Percentiles rank a stretch among this genome's conserved stretches.
phyloP scores from a whole-genome alignment of 2,329 filamentous ascomycete genomes.

The Epichloe sylvatica region DNA sequence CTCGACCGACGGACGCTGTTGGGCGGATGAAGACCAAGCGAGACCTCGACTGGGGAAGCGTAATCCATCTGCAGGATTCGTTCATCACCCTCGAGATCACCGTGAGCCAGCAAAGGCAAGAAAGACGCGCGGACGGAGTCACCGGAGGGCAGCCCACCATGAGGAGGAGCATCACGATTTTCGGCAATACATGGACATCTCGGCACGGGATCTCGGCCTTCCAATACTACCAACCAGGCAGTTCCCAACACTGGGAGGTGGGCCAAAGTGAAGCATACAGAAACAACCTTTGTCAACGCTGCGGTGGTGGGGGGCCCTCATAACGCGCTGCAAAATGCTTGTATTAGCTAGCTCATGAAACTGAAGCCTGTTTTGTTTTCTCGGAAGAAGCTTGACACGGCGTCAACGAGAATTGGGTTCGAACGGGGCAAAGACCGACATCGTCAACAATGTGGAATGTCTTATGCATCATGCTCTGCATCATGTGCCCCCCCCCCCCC shows the following conservation, averaged over 20 bases:
- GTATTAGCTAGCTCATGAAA: no score
- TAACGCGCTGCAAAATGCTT: slow-evolving; percentile 6
- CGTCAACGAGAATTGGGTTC: no score
- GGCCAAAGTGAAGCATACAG: background rate
- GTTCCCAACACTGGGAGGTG: slow-evolving; percentile 6
- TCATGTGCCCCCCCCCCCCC: no score
- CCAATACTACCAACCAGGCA: slow-evolving; percentile 8
- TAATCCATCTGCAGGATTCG: slow-evolving; percentile 11
- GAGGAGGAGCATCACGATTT: slow-evolving; percentile 7
- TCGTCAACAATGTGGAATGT: no score
- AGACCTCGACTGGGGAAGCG: slow-evolving; percentile 11
- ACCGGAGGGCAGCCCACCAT: background rate
- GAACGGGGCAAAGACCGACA: no score
- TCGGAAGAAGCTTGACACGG: no score
- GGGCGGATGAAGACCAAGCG: slow-evolving; percentile 4
- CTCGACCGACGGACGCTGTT: slow-evolving; percentile 10
- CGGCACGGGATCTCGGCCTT: slow-evolving; percentile 13
- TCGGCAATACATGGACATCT: slow-evolving; percentile 14
- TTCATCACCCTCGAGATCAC: slow-evolving; percentile 6
- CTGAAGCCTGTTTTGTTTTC: no score
- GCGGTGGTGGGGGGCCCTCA: background rate
- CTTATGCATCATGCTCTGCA: no score
- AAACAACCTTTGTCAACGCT: no score
- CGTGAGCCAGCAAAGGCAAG: background rate
- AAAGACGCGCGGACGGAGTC: background rate